Evolutionary conservation across 345 rosid species (phyloP).

Genomic region (Trapa bicornis): DNA sequence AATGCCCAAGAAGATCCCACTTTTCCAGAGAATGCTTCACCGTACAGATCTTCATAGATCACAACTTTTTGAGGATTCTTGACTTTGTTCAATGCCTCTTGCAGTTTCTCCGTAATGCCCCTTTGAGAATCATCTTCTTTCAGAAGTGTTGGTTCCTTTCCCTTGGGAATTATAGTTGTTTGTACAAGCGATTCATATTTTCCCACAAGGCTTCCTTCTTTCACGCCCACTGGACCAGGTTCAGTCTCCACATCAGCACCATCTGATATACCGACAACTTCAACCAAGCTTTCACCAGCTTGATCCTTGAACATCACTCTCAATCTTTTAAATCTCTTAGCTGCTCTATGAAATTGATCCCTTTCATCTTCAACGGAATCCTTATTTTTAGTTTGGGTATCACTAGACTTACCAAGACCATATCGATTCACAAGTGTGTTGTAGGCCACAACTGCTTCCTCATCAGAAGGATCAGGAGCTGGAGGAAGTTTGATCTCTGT

Average conservation of each 20-base stretch:
- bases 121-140: constrained; percentile 35
- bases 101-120: constrained; percentile 61
- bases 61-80: constrained; percentile 45
- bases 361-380: constrained; percentile 22
- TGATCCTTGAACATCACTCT: constrained; percentile 74
- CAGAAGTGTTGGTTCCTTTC: constrained; percentile 29
- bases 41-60: constrained; percentile 62
- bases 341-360: constrained; percentile 25
- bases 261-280: constrained; percentile 87
- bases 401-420: constrained; percentile 36
- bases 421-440: constrained; percentile 78
- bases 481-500: constrained; percentile 63
- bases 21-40: constrained; percentile 54
- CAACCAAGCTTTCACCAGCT: constrained; percentile 77
- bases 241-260: constrained; percentile 93
- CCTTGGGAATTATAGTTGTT: constrained; percentile 62
- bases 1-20: constrained; percentile 91
- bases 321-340: constrained; percentile 45
- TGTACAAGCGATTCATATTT: constrained; percentile 82
- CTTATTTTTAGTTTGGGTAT: constrained; percentile 9
- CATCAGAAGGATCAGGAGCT: constrained; percentile 69
- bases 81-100: constrained; percentile 59
- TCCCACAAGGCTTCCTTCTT: constrained; percentile 92
- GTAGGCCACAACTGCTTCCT: constrained; percentile 73
- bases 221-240: constrained; percentile 80